Conservation (phyloP, 805 yeast species). For the Saccharomyces mikatae region DNA sequence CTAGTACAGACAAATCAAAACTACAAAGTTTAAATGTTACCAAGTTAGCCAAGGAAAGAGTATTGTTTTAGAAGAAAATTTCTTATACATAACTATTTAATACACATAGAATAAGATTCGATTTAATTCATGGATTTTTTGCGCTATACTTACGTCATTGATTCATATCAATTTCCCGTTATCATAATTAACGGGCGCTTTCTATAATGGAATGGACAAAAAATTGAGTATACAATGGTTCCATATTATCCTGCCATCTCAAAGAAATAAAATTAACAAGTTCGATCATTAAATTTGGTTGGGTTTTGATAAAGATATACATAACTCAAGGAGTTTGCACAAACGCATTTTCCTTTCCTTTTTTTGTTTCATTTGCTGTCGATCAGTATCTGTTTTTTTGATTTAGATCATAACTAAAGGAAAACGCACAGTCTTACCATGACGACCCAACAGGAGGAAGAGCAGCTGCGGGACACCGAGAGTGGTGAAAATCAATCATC, state of each 20-base stretch:
- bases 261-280: not conserved
- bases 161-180: not conserved
- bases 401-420: not conserved
- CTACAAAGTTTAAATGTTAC: slow-evolving; percentile 13
- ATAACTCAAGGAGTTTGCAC: not conserved
- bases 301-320: not conserved
- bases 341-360: not conserved
- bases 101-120: not conserved
- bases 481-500: not conserved
- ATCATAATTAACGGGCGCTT: not conserved
- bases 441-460: not conserved
- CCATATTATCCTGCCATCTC: not conserved
- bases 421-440: not conserved
- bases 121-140: not conserved
- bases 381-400: not conserved
- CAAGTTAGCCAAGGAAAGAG: slow-evolving; percentile 28
- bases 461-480: not conserved
- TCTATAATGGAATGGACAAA: not conserved
- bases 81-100: not conserved
- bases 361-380: not conserved
- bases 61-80: slow-evolving; percentile 6
- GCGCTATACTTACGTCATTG: not conserved
- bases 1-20: slow-evolving; percentile 11
- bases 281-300: not conserved
- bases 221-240: not conserved